Percentiles rank a stretch among this genome's conserved stretches.
Evolutionary conservation across 2,329 filamentous ascomycete genomes (phyloP).

Genomic region (Botryosphaeria dothidea): DNA sequence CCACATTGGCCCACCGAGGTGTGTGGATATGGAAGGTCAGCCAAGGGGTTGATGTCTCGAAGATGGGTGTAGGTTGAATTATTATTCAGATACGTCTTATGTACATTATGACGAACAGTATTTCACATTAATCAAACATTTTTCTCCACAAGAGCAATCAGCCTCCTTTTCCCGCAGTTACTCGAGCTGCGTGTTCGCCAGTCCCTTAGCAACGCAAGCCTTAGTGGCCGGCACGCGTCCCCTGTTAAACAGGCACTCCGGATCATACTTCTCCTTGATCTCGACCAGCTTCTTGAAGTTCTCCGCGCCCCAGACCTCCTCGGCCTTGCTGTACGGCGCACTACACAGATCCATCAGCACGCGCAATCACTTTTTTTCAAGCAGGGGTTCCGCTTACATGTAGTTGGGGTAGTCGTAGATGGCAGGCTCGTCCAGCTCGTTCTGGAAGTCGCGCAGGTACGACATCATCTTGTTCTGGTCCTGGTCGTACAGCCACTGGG

Average conservation of each 20-base stretch:
- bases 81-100: neutral
- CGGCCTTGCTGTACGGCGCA: conserved; percentile 11
- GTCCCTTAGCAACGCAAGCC: conserved; percentile 4
- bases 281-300: conserved; percentile 6
- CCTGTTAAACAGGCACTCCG: conserved; percentile 8
- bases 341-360: neutral
- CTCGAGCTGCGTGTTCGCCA: conserved; percentile 6
- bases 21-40: too few relatives aligned
- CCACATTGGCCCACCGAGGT: too few relatives aligned
- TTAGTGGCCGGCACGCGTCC: conserved; percentile 1
- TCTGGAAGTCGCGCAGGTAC: conserved; percentile 11
- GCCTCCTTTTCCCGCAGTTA: too few relatives aligned
- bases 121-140: neutral
- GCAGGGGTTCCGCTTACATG: neutral
- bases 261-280: conserved; percentile 16
- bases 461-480: conserved; percentile 9
- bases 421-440: neutral
- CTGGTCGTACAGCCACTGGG: conserved; percentile 7
- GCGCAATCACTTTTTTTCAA: too few relatives aligned
- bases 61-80: neutral
- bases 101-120: neutral
- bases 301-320: conserved; percentile 3
- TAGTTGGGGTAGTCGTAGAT: conserved; percentile 19
- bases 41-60: neutral
- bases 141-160: too few relatives aligned